Evolutionary conservation across 1,139 yeast genomes (phyloP).

Genomic region (Yarrowia galli): DNA sequence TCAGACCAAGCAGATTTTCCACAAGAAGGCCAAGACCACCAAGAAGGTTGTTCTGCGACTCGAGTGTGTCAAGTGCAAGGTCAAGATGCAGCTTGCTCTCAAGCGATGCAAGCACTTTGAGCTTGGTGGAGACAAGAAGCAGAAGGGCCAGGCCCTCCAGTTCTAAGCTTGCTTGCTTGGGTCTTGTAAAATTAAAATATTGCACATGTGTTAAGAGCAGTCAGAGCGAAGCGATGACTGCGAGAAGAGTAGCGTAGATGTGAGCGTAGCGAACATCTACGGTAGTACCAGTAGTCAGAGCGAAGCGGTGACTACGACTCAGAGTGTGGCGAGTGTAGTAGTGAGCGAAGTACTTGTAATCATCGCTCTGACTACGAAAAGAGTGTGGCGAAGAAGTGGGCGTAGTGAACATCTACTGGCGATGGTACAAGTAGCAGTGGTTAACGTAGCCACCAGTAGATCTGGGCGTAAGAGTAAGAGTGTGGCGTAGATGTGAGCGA

Average conservation of each 20-base stretch:
- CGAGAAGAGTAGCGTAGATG: too few relatives aligned
- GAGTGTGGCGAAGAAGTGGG: too few relatives aligned
- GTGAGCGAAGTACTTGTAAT: too few relatives aligned
- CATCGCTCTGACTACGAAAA: too few relatives aligned
- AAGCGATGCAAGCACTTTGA: conserved; percentile 99
- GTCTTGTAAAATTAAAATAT: conserved; percentile 37
- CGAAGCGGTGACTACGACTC: background rate
- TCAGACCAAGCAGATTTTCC: conserved; percentile 99
- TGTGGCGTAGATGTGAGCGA: too few relatives aligned
- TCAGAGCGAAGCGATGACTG: background rate
- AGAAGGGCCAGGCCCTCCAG: conserved; percentile 99
- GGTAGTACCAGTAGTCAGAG: background rate
- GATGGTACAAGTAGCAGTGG: too few relatives aligned
- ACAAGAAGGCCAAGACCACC: conserved; percentile 99
- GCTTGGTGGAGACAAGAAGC: conserved; percentile 99
- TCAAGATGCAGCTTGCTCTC: conserved; percentile 96
- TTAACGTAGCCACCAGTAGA: too few relatives aligned
- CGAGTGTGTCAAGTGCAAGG: conserved; percentile 98
- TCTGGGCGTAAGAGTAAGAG: too few relatives aligned
- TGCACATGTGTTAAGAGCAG: conserved; percentile 22
- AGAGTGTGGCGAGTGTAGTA: too few relatives aligned
- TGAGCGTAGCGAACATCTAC: background rate
- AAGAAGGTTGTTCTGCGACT: conserved; percentile 99
- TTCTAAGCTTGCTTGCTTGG: conserved; percentile 61
- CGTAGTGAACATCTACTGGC: too few relatives aligned